Evolutionary conservation across 2,329 filamentous ascomycete species (phyloP).

Genomic region (Sclerotinia spermophila): DNA sequence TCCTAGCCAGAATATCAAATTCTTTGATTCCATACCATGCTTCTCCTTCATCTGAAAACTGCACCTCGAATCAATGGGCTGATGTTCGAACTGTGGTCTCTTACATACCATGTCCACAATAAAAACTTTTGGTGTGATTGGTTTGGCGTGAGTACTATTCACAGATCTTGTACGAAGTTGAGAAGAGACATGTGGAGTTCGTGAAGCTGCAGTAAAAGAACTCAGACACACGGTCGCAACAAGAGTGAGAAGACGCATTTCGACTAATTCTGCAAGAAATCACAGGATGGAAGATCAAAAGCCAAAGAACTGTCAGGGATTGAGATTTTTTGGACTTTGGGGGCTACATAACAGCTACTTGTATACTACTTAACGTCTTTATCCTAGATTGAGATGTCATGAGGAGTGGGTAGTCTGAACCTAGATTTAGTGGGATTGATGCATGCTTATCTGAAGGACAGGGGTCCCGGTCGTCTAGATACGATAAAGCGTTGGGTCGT

Average conservation of each 20-base stretch:
- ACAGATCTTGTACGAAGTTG: neutral
- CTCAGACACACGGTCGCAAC: neutral
- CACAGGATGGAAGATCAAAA: neutral
- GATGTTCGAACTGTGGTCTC: neutral
- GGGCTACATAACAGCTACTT: neutral
- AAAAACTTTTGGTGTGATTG: conserved; percentile 31
- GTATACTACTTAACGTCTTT: neutral
- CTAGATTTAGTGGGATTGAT: neutral
- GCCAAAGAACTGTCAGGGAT: no score
- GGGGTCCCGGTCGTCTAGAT: neutral
- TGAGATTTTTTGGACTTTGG: neutral
- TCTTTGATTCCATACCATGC: conserved; percentile 51
- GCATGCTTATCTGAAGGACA: neutral
- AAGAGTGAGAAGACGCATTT: neutral
- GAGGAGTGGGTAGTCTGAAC: neutral
- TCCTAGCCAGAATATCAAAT: conserved; percentile 50
- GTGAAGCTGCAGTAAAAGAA: neutral
- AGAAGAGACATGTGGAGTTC: neutral
- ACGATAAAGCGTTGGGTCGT: neutral
- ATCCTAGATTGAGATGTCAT: neutral
- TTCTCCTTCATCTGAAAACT: conserved; percentile 18
- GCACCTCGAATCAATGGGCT: neutral
- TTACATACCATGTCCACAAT: conserved; percentile 10
- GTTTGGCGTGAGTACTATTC: neutral
- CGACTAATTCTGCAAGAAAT: neutral